Percentiles rank a stretch among this genome's conserved stretches.
Conservation (phyloP, 352 stramenopile genomes). For the Globisporangium radiosum region DNA sequence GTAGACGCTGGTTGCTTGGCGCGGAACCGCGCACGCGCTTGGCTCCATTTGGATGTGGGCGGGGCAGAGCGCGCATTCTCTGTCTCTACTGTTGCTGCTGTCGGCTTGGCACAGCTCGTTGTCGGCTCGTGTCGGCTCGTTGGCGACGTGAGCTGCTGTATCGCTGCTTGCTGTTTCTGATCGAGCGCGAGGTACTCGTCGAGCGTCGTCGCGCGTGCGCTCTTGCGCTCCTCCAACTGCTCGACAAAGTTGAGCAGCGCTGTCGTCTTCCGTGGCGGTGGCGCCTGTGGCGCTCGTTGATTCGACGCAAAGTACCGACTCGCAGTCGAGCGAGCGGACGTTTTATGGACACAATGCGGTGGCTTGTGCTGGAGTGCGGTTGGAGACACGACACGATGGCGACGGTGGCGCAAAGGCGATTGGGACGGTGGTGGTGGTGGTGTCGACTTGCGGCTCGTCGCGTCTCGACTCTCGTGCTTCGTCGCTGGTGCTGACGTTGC, state of each 20-base stretch:
- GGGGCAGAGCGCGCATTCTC: not conserved
- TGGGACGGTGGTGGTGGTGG: too few species aligned
- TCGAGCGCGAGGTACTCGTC: constrained; percentile 29
- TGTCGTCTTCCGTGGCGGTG: not conserved
- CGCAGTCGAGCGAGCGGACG: too few species aligned
- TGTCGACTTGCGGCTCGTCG: too few species aligned
- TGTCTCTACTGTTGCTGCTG: not conserved
- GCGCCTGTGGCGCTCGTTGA: not conserved
- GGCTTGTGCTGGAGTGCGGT: too few species aligned
- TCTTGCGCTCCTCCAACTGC: constrained; percentile 26
- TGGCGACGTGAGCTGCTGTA: constrained; percentile 4
- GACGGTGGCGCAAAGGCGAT: not conserved
- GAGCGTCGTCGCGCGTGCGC: constrained; percentile 9
- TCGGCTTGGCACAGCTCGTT: not conserved
- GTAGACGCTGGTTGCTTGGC: constrained; percentile 4
- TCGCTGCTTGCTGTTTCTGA: constrained; percentile 12
- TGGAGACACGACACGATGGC: not conserved
- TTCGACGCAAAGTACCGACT: too few species aligned
- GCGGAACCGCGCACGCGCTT: constrained; percentile 15
- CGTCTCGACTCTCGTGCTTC: not conserved
- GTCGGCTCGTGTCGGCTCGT: not conserved
- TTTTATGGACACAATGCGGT: too few species aligned
- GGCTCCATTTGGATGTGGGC: constrained; percentile 9
- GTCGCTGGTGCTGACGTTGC: not conserved
- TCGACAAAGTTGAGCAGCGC: constrained; percentile 7